A percentile compares a stretch with the other conserved stretches of the same genome.
Evolutionary conservation across 257 asterid genomes (phyloP).

Genomic region (Jacaranda copaia): DNA sequence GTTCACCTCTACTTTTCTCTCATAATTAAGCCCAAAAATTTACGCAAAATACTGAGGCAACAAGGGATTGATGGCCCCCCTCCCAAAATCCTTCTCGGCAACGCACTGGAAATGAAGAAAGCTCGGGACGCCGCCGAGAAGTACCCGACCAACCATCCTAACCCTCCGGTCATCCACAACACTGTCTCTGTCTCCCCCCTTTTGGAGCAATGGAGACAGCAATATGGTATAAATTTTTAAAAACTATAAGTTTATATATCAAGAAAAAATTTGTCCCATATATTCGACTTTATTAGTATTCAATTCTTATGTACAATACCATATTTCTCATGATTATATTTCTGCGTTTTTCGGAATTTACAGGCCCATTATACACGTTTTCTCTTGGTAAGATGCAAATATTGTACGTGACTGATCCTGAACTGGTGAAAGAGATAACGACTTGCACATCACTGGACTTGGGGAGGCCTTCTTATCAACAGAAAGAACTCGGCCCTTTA

Average conservation of each 20-base stretch:
- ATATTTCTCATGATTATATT: too few species aligned
- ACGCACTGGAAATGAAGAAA: slow-evolving; percentile 61
- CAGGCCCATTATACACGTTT: slow-evolving; percentile 47
- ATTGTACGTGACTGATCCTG: slow-evolving; percentile 40
- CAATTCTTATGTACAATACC: too few species aligned
- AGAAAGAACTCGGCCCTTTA: slow-evolving; percentile 47
- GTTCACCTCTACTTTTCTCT: slow-evolving; percentile 38
- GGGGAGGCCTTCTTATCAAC: slow-evolving; percentile 51
- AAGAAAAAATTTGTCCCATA: too few species aligned
- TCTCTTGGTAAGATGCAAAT: slow-evolving; percentile 50
- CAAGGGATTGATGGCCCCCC: slow-evolving; percentile 74
- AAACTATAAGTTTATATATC: too few species aligned
- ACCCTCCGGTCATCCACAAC: slow-evolving; percentile 47
- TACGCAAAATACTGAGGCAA: slow-evolving; percentile 43
- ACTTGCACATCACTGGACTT: slow-evolving; percentile 46
- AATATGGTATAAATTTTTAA: slow-evolving; percentile 31
- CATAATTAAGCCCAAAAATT: slow-evolving; percentile 43
- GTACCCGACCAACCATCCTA: slow-evolving; percentile 1
- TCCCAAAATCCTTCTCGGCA: slow-evolving; percentile 54
- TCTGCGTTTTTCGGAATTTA: slow-evolving; percentile 36
- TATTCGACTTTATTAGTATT: too few species aligned
- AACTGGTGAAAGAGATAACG: slow-evolving; percentile 47
- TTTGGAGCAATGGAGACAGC: slow-evolving; percentile 55
- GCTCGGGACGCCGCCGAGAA: slow-evolving; percentile 36
- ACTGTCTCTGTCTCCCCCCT: slow-evolving; percentile 55